Base-by-base conservation (phyloP, 106 monocot genomes). In the Iris macrosiphon region DNA sequence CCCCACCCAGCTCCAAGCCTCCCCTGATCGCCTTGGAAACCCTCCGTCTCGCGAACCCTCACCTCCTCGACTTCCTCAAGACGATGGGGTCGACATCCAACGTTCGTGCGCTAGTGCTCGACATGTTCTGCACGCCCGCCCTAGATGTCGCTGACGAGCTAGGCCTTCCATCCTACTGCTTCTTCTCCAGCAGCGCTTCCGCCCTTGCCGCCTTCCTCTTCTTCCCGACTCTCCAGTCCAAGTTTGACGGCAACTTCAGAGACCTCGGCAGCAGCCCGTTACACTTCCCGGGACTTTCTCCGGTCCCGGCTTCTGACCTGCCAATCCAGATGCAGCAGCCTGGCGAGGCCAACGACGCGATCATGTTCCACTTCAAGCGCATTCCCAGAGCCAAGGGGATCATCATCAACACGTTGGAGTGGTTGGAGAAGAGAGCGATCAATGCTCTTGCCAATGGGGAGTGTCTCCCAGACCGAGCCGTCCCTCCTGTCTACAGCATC, bases 351-450 rank as follows among this genome's bases (percentile, higher is more conserved):
- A 53, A 52, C 24, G 15, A 41, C 23, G 49, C 12, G 0, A 49
- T 71, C 9, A 26, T 81, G 11, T 0, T 30, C 13, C 3, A 31
- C 6, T 68, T 19, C 40, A 24, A 6, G 0, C 39, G 59, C 1
- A 0, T 55, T 4, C 22, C 48, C 3, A 24, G 40, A 7, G 63
- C 59, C 31, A 34, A 72, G 1, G 73, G 79, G 6, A 69, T 80
- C 33, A 22, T 74, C 23, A 42, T 80, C 26, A 88, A 88, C 68
- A 73, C 70, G 6, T 81, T 74, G 28, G 77, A 77, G 18, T 40
- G 19, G n/a, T 23, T 78, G 14, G 87, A 87, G 55, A 25, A 66
- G 2, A n/a, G 18, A 2, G 56, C 72, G 23, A 14, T 75, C 4
- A 28, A 55, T 21, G 56, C 65, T 8, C 12, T 88, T 11, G 14